Percentiles rank a stretch among this genome's conserved stretches.
phyloP scores from a whole-genome alignment of 2,329 filamentous ascomycete genomes.

The Dothistroma pini region DNA sequence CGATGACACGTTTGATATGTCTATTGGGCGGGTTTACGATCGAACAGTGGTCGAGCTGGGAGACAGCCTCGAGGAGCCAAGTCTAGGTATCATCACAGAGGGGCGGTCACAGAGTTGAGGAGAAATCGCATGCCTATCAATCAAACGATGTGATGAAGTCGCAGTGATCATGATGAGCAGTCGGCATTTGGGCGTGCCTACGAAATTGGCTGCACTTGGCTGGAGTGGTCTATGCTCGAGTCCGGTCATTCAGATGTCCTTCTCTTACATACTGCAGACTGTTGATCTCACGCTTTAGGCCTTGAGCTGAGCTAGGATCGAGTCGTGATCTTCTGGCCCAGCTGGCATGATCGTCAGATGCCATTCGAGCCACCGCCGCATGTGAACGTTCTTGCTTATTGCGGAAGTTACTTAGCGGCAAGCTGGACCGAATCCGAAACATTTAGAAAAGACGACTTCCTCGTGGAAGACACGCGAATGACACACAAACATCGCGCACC shows the following conservation, averaged over 20 bases:
- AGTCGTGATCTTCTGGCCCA: too few relatives aligned
- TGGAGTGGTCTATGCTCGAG: background rate
- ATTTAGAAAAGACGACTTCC: background rate
- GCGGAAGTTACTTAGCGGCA: background rate
- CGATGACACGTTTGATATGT: constrained; percentile 56
- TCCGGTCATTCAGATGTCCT: too few relatives aligned
- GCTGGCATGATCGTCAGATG: too few relatives aligned
- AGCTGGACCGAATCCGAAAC: background rate
- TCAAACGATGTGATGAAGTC: background rate
- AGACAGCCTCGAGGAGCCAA: constrained; percentile 55
- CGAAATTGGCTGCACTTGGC: too few relatives aligned
- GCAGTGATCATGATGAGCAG: background rate
- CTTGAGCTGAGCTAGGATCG: too few relatives aligned
- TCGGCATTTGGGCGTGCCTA: too few relatives aligned
- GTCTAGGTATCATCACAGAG: constrained; percentile 48
- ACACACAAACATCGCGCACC: constrained; percentile 1
- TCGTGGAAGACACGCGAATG: background rate
- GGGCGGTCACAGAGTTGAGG: constrained; percentile 9
- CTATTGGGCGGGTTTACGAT: constrained; percentile 74
- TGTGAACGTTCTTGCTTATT: background rate
- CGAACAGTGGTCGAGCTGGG: constrained; percentile 72
- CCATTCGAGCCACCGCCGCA: background rate
- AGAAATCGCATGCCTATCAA: background rate
- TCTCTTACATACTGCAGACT: too few relatives aligned
- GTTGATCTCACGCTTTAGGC: too few relatives aligned